Base-by-base conservation (phyloP, 371 early-diverging fungal species). In the Mucor irregularis region DNA sequence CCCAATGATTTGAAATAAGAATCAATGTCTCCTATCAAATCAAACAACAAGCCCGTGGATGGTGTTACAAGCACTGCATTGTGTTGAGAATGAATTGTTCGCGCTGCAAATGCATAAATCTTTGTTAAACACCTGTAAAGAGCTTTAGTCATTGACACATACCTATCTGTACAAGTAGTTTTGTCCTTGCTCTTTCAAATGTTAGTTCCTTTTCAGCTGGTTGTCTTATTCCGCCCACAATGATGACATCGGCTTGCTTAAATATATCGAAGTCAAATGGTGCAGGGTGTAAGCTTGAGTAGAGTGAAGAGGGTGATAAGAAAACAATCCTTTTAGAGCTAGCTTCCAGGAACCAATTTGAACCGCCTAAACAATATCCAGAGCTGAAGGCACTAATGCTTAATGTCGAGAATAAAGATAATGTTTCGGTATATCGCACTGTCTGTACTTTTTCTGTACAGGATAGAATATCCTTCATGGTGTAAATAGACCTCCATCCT, bases 11-110 rank as follows among this genome's bases (percentile, higher is more conserved):
- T 64, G 14, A 89, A 56, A 35, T 84, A 76, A 28, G 76, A 62
- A 9, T 81, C 70, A 3, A 90, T 61, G 21, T 81, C 73, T 24
- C 82, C 84, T 10, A 94, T 63, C 4, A 93, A 61, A 62, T 94
- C 94, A 74, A 88, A 91, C 1, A 89, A 64, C n/a, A 82, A 69
- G 2, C 92, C 90, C 40, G 77, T 83, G 0, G 89, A 82, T 51
- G 83, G 67, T 22, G 87, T 74, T 11, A 91, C 82, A 35, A 93
- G 73, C 13, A 94, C 52, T 6, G 89, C 85, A 59, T 91, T 90
- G 17, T 87, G 85, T 8, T 81, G 72, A 28, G 79, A 76, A 38
- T 82, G 79, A 33, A 92, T 66, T 0, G 89, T 80, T 3, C 66
- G 59, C 1, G 77, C 85, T 76, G 53, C 35, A 16, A 13, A 33